Evolutionary conservation across 2,329 filamentous ascomycete genomes (phyloP), one percentile per base, ranked within the genome.

Genomic region (Fusarium paranaense): DNA sequence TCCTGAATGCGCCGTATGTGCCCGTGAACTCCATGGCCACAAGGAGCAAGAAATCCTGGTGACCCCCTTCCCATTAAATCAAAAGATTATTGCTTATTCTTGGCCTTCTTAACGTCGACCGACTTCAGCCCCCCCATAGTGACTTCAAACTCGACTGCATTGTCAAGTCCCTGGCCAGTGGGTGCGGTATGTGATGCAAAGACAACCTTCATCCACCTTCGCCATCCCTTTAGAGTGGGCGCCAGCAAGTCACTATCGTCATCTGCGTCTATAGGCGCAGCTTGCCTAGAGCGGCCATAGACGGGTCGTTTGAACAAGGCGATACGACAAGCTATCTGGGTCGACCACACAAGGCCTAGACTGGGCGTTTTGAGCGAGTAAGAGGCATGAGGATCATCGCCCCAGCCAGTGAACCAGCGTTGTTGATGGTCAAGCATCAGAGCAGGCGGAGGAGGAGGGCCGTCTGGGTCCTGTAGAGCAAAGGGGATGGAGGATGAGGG

Each of bases 401-500:
- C 95, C 96, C 97, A 98, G 72, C 97, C 95, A 5, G 95, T 97
- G 83, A 98, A 97, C 90, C 95, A 98, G 50, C 94, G 90, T 81
- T 98, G 95, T 83, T 98, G 96, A 82, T 98, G 94, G 77, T 97
- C 92, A 10, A 98, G 89, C 35, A 90, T 89, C 40, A 98, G 86
- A 0, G 92, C 90, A 14, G 87, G 82, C 0, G 84, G 84, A 1
- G 81, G 78, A 16, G 82, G 80, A 3, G 81, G 80, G 4, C 78
- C 79, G 11, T 81, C 80, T 4, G 76, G 73, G 6, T 79, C 74
- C 30, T 72, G 77, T 16, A 77, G 64, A 6, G 78, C 74, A 64
- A 82, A 81, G 5, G 85, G 80, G 60, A 82, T 78, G 27, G 86
- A 86, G 10, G 84, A 85, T 10, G 82, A 82, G 4, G 83, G 84